Base-by-base conservation (phyloP, 2,329 filamentous ascomycete species). In the Colletotrichum magnum region DNA sequence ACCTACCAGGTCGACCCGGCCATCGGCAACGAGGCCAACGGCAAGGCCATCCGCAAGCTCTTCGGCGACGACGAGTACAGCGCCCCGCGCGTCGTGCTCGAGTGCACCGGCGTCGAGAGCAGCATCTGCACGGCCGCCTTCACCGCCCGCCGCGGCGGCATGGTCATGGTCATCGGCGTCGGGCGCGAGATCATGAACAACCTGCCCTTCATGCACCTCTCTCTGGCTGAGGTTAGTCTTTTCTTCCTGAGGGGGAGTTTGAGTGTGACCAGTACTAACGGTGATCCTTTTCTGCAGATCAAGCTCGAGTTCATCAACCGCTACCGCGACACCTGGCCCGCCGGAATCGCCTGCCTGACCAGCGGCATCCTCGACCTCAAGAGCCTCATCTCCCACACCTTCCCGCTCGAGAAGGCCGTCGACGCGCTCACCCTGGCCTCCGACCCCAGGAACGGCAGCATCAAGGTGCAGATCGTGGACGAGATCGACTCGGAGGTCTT, bases 301-400 rank as follows among this genome's bases (percentile, higher is more conserved):
- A 85, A 92, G 72, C 81, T 93, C 28, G 88, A 86, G 45, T 93
- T 93, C 79, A 93, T 92, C 75, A 92, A 93, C 77, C 84, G 91
- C 7, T 93, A 93, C 75, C 83, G 86, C 48, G 89, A 93, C 74
- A 92, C 90, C 0, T 93, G 91, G 90, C 90, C 90, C 0, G 85
- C 87, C 0, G 91, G 88, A 0, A 90, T 93, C 41, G 83, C 87
- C 6, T 88, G 87, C 56, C 75, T 93, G 32, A 84, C 83, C 48
- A 88, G 89, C 4, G 87, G 86, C 0, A 83, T 92, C 1, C 75
- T 93, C 9, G 85, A 92, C 74, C 79, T 92, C 21, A 89, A 89
- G 74, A 85, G 84, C 57, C 78, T 92, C 18, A 86, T 93, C 4
- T 89, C 90, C 12, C 90, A 93, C 76, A 83, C 81, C 1, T 92